Evolutionary conservation across 1,139 yeast genomes (phyloP), one percentile per base, ranked within the genome.

Genomic region (Yamadazyma blattariae): DNA sequence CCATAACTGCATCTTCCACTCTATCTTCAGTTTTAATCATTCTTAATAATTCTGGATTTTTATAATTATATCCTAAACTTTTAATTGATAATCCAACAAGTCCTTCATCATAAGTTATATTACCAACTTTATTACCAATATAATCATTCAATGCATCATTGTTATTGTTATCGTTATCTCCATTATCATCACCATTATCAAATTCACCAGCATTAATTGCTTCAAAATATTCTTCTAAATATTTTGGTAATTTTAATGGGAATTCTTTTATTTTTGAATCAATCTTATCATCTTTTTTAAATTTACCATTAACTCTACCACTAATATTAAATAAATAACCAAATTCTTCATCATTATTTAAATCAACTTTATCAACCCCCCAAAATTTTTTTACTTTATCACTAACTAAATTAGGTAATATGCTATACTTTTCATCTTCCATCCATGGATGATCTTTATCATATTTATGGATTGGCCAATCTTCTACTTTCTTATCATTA

Each of bases 381-480:
- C 88, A 82, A 20, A 80, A 61, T 18, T 45, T 40, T 28, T 54
- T 54, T 1, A 83, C 80, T 16, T 51, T 47, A 3, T 59, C 49
- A 43, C 79, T 74, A 1, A 87, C 62, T 7, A 51, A 56, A 47
- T 81, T 68, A 1, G 96, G 95, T 9, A 87, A 52, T 2, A 86
- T 59, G 15, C 85, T 73, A 50, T 64, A 70, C 23, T 67, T 52
- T 48, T 82, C 75, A 39, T 66, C 61, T 42, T 77, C 80, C n/a
- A 33, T 33, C 77, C 84, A 82, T 4, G 77, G 72, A 15, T 59
- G 48, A 7, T 62, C 57, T 22, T 64, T 56, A 23, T 62, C 59
- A 38, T 42, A 69, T 2, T 64, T 33, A 20, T 71, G 78, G 19
- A 81, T 52, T 1, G 89, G 89, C 76, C 82, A 82, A 0, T 78